Conservation (phyloP, 2,329 filamentous ascomycete genomes). For the Microsporum ferrugineum region DNA sequence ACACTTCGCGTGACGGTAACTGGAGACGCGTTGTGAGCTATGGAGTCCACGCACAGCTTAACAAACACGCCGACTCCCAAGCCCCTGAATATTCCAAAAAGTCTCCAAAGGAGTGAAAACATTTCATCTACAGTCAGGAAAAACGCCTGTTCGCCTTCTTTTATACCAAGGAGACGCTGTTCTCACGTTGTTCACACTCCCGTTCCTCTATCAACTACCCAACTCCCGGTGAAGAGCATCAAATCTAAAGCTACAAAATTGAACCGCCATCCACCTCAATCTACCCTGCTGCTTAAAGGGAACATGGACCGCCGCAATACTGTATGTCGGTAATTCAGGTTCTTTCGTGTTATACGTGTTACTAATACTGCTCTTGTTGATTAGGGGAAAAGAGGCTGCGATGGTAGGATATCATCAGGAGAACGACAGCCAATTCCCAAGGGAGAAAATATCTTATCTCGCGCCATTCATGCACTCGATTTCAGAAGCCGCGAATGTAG, state of each 20-base stretch:
- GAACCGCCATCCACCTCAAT: background rate
- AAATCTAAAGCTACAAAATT: background rate
- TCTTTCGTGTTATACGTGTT: background rate
- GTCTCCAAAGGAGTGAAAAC: background rate
- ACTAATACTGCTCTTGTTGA: background rate
- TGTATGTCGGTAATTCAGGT: background rate
- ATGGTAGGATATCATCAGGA: background rate
- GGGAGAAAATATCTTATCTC: slow-evolving; percentile 8
- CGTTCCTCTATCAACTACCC: background rate
- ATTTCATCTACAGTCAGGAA: background rate
- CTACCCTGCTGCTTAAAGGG: background rate
- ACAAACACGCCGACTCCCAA: background rate
- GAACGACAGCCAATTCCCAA: background rate
- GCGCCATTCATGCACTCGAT: slow-evolving; percentile 11
- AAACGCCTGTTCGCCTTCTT: background rate
- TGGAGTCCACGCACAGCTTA: background rate
- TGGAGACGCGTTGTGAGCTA: background rate
- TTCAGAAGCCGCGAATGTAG: slow-evolving; percentile 10
- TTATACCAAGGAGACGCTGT: background rate
- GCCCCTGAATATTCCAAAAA: background rate
- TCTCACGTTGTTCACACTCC: background rate
- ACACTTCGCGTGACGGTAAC: background rate
- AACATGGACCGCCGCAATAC: background rate
- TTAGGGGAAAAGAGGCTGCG: background rate
- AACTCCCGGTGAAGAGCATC: background rate